Evolutionary conservation across 441 rosid genomes (phyloP), one percentile per base, ranked within the genome.

Genomic region (Adansonia madagascariensis): DNA sequence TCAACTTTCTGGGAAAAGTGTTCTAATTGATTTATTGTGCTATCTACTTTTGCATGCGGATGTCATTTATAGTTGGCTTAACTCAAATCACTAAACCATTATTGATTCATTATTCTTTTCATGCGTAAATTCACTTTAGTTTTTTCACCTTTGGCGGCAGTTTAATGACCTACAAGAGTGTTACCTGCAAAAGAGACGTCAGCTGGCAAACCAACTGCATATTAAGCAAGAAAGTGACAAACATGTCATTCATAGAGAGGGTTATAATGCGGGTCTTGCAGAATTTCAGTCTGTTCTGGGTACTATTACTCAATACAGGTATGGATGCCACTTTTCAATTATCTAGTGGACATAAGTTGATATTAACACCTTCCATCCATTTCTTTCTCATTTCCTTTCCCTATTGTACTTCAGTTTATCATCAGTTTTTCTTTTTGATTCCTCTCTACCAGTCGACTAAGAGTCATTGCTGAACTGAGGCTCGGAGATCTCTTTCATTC

Each of bases 401-500:
- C 8, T 78, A 1, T 27, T 49, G 22, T 39, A 56, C 65, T 18
- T 55, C 61, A 18, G 47, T 77, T 77, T 60, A 76, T 76, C 22
- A 57, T 61, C 12, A 43, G 20, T 24, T 49, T 43, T 65, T 6
- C 44, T 71, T 62, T 59, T 41, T 41, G 67, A 78, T 52, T 52
- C 27, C 47, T 57, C 67, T 73, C 76, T 64, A 75, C 67, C 92
- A 94, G 99, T 81, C 97, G 98, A 63, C 84, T 97, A 83, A 91
- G 98, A 88, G 99, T 92, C 67, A 92, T 97, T 81, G 99, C 98
- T 74, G 98, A 97, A 76, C 92, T 92, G 75, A 86, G 97, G 86
- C 99, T 93, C 80, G 98, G 92, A 73, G 99, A 94, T 86, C 81
- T 93, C 78, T 97, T 97, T 83, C 99, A 94, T 91, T 88, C 99